Conservation (phyloP, 2,329 filamentous ascomycete genomes). For the Fusarium cyanostomum region DNA sequence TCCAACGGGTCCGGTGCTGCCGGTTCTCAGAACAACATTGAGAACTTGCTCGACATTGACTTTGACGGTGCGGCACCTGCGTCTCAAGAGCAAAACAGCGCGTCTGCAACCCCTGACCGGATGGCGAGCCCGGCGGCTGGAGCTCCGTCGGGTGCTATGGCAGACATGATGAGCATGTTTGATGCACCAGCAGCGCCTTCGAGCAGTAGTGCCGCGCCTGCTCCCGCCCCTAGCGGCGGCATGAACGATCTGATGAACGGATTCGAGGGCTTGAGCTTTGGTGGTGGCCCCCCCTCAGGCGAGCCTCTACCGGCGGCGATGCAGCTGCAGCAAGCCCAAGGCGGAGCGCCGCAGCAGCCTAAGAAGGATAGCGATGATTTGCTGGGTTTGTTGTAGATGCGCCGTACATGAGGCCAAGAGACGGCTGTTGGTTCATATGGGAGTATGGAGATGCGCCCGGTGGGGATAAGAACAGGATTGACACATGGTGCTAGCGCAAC, state of each 20-base stretch:
- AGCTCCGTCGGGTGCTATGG: slow-evolving; percentile 59
- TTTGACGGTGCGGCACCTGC: slow-evolving; percentile 94
- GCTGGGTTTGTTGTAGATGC: slow-evolving; percentile 53
- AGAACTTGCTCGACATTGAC: slow-evolving; percentile 95
- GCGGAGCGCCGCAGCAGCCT: slow-evolving; percentile 50
- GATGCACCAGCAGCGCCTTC: slow-evolving; percentile 71
- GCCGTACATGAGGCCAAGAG: slow-evolving; percentile 11
- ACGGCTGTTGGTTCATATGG: slow-evolving; percentile 22
- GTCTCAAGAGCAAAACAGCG: slow-evolving; percentile 71
- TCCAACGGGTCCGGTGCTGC: slow-evolving; percentile 66
- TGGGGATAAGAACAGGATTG: slow-evolving; percentile 30
- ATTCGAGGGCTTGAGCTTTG: slow-evolving; percentile 83
- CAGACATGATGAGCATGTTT: slow-evolving; percentile 75
- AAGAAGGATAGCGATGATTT: slow-evolving; percentile 72
- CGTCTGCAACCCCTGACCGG: slow-evolving; percentile 72
- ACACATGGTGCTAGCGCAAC: slow-evolving; percentile 35
- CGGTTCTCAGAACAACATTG: slow-evolving; percentile 77
- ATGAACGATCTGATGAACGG: slow-evolving; percentile 92
- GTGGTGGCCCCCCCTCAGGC: slow-evolving; percentile 60
- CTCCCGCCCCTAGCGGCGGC: slow-evolving; percentile 59
- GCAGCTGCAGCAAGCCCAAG: slow-evolving; percentile 58
- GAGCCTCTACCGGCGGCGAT: slow-evolving; percentile 72
- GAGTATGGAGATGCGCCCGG: slow-evolving; percentile 30
- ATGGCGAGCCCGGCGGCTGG: slow-evolving; percentile 68
- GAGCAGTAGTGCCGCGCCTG: slow-evolving; percentile 53